Conservation (phyloP, 176 grass and related monocot species). For the Alloteropsis semialata region DNA sequence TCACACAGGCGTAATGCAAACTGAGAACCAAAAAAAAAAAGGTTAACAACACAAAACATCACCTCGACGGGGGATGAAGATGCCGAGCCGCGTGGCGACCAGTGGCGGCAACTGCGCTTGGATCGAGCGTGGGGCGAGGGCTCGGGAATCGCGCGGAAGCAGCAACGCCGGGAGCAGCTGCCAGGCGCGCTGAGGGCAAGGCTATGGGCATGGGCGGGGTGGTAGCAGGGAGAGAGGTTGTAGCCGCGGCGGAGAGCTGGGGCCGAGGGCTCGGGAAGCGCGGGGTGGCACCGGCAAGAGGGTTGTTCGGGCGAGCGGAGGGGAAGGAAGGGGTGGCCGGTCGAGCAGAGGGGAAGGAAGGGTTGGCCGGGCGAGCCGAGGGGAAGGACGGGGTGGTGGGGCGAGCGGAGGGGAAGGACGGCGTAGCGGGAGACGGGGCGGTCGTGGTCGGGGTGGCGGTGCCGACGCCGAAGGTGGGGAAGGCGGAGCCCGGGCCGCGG, state of each 20-base stretch:
- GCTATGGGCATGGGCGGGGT: constrained; percentile 19
- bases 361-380: neutral
- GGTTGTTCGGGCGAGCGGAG: neutral
- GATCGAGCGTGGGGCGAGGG: constrained; percentile 7
- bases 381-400: neutral
- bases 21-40: neutral
- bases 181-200: neutral
- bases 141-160: constrained; percentile 18
- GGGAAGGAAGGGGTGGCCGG: neutral
- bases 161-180: neutral
- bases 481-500: constrained; percentile 30
- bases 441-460: constrained; percentile 17
- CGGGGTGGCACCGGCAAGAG: neutral
- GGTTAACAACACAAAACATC: neutral
- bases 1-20: neutral
- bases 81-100: constrained; percentile 18
- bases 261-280: constrained; percentile 30
- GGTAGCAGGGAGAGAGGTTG: neutral
- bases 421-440: constrained; percentile 13
- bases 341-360: neutral
- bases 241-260: constrained; percentile 4
- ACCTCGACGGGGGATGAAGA: constrained; percentile 40
- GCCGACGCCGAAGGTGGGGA: constrained; percentile 34
- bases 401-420: constrained; percentile 1
- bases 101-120: neutral